Base-by-base conservation (phyloP, 129 eudicot genomes). In the Tagetes patula region DNA sequence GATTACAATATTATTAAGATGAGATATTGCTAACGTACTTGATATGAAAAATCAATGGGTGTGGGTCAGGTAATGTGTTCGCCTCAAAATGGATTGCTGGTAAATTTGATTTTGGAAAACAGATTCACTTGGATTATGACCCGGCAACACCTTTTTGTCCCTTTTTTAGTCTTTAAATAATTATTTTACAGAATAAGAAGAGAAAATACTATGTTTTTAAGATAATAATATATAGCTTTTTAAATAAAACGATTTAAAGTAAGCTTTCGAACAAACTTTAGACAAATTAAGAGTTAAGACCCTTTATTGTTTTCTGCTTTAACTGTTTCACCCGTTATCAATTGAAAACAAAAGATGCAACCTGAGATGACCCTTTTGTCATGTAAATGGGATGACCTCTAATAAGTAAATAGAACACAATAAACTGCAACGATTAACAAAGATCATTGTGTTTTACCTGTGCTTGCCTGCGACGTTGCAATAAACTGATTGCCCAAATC, bases 401-500 rank as follows among this genome's bases (percentile, higher is more conserved):
- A 3, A 34, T 2, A 34, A 34, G 20, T 50, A 64, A 64, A 64
- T 6, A 62, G 61, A 54, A 61, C 46, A n/a, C 37, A 37, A 62
- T n/a, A 55, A 3, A 37, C 13, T 64, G 48, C 5, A 40, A 38
- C 0, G 32, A 38, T 39, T 20, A 50, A n/a, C 46, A 36, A 47
- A 32, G 5, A 34, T 38, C 39, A 10, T 27, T 46, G 62, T 53
- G n/a, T 58, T 77, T 74, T 75, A 87, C 96, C 93, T 90, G 96
- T 79, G 91, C 83, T 74, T 87, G 91, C 77, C 96, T 85, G 37
- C 94, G 85, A 14, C 83, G 93, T 67, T 87, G 96, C 77, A 87
- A 71, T 64, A 90, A 54, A 72, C 96, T 85, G 52, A 90, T 81
- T 76, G 88, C 96, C 96, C 96, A 90, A 20, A 88, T 87, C 88